Evolutionary conservation across 176 grass and related monocot species (phyloP).

Genomic region (Carex cristatella): DNA sequence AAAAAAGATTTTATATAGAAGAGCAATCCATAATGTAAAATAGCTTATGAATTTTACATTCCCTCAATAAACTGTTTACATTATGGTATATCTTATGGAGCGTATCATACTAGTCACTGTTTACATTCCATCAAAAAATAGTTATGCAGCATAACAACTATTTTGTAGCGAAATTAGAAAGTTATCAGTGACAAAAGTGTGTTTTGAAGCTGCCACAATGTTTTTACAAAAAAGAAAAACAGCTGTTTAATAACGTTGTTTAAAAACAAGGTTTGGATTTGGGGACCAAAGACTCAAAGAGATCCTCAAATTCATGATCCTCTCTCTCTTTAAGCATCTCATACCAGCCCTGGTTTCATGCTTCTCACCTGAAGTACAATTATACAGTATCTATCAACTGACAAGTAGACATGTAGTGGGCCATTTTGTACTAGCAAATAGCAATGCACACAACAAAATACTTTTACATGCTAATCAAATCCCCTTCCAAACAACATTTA

Average conservation of each 20-base stretch:
- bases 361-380: background rate
- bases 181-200: background rate
- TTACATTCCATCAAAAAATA: too few species aligned
- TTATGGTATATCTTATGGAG: too few species aligned
- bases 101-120: too few species aligned
- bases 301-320: background rate
- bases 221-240: background rate
- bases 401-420: background rate
- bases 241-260: background rate
- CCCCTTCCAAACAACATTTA: conserved; percentile 1
- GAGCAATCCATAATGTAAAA: too few species aligned
- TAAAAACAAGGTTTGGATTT: background rate
- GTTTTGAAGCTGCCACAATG: background rate
- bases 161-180: background rate
- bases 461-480: background rate
- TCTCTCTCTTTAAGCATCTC: background rate
- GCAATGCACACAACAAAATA: background rate
- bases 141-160: background rate
- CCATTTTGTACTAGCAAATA: background rate
- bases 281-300: conserved; percentile 8
- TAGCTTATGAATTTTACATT: too few species aligned
- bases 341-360: background rate
- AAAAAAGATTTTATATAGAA: too few species aligned
- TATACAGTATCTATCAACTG: background rate
- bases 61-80: too few species aligned